A percentile compares a stretch with the other conserved stretches of the same genome.
Evolutionary conservation across 2,329 filamentous ascomycete species (phyloP).

Genomic region (Stromatinia cepivora): DNA sequence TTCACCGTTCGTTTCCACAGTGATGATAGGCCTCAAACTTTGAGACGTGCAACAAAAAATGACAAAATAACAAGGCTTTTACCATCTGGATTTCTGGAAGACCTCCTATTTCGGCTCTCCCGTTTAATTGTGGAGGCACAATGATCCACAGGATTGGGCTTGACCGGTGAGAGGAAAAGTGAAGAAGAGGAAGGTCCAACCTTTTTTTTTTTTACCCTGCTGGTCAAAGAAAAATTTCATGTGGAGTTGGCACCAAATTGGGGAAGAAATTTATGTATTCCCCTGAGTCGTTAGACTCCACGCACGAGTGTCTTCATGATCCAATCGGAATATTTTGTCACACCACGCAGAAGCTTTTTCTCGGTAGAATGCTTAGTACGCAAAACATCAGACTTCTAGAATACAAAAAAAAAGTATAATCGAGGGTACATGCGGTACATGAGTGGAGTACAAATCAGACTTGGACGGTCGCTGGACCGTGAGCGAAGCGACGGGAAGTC

Average conservation of each 20-base stretch:
- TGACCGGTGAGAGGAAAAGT: constrained; percentile 1
- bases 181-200: not conserved
- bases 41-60: not conserved
- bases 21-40: not conserved
- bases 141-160: constrained; percentile 4
- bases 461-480: not conserved
- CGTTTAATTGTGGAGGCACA: not conserved
- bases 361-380: constrained; percentile 9
- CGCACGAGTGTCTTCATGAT: not conserved
- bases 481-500: not conserved
- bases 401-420: constrained; percentile 6
- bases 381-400: constrained; percentile 17
- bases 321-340: constrained; percentile 18
- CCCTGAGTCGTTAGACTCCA: constrained; percentile 6
- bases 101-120: constrained; percentile 9
- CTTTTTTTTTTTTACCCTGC: not conserved
- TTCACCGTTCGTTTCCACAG: constrained; percentile 10
- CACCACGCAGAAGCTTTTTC: constrained; percentile 11
- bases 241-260: not conserved
- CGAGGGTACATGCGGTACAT: constrained; percentile 16
- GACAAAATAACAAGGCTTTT: not conserved
- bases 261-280: not conserved
- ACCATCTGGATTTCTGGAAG: not conserved
- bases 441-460: constrained; percentile 1
- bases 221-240: constrained; percentile 13